Evolutionary conservation across 306 rosid genomes (phyloP).

Genomic region (Vigna unguiculata): DNA sequence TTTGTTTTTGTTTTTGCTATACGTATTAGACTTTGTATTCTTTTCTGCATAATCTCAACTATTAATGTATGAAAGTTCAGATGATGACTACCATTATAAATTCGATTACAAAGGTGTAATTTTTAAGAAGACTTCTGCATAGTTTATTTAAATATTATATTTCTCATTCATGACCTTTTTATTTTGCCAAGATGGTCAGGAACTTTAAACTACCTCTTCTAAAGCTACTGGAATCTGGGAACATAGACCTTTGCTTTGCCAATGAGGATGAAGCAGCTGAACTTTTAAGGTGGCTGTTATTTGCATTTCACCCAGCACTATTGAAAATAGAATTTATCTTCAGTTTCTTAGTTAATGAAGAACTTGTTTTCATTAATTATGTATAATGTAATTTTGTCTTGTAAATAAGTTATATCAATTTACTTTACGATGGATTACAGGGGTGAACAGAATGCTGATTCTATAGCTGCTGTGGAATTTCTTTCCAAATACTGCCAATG

Average conservation of each 20-base stretch:
- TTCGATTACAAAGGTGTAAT: not conserved
- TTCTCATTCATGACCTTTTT: conserved; percentile 41
- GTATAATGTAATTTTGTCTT: not conserved
- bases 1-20: conserved; percentile 23
- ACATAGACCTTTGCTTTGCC: conserved; percentile 92
- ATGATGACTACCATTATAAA: conserved; percentile 1
- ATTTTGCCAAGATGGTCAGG: conserved; percentile 85
- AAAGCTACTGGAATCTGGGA: conserved; percentile 73
- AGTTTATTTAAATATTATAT: not conserved
- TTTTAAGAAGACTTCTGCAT: conserved; percentile 1
- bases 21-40: not conserved
- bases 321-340: conserved; percentile 36
- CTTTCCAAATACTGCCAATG: conserved; percentile 78
- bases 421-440: conserved; percentile 52
- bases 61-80: not conserved
- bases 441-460: conserved; percentile 63
- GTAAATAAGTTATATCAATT: conserved; percentile 33
- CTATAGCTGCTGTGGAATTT: conserved; percentile 71
- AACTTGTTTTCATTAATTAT: not conserved
- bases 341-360: conserved; percentile 34
- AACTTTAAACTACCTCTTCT: conserved; percentile 71
- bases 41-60: not conserved
- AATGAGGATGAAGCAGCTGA: conserved; percentile 98
- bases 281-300: conserved; percentile 70
- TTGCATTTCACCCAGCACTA: conserved; percentile 23